These are phyloP conservation scores for Pistacia integerrima DNA, from an alignment of 345 rosid genomes.

Conservation along the genomic window DNA sequence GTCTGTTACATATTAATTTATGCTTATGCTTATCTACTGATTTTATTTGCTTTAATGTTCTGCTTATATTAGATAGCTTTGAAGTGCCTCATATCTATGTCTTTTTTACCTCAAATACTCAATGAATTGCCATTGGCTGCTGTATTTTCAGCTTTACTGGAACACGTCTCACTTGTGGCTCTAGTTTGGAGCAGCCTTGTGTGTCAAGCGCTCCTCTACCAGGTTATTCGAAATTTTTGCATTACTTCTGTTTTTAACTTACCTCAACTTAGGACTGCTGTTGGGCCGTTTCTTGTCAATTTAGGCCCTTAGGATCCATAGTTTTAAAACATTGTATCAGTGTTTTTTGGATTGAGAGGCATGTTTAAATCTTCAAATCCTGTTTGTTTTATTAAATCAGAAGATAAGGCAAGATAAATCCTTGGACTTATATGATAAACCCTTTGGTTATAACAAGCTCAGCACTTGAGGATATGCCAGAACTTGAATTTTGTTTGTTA, in stretches of 20 bases:
- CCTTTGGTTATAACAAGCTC: not conserved
- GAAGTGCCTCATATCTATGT: not conserved
- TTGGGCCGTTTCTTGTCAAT: not conserved
- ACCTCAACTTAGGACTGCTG: not conserved
- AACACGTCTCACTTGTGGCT: conserved; percentile 71
- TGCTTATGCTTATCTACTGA: not conserved
- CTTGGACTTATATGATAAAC: not conserved
- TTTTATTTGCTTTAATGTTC: not conserved
- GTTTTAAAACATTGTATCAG: not conserved
- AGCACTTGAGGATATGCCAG: not conserved
- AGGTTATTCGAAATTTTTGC: conserved; percentile 39
- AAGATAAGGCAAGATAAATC: not conserved
- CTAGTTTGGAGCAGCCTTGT: conserved; percentile 69
- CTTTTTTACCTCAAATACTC: not conserved
- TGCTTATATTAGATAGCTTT: not conserved
- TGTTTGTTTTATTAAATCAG: not conserved
- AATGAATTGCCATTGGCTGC: not conserved
- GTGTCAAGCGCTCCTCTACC: conserved; percentile 52
- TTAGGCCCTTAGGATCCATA: not conserved
- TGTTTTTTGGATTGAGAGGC: not conserved
- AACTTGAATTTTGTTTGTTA: not conserved
- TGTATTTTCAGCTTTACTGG: conserved; percentile 62
- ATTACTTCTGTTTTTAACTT: not conserved
- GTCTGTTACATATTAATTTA: not conserved
- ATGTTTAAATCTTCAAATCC: not conserved